These are phyloP conservation scores for Tricholoma furcatifolium DNA, from an alignment of 768 basidiomycete species.

Conservation along the genomic window DNA sequence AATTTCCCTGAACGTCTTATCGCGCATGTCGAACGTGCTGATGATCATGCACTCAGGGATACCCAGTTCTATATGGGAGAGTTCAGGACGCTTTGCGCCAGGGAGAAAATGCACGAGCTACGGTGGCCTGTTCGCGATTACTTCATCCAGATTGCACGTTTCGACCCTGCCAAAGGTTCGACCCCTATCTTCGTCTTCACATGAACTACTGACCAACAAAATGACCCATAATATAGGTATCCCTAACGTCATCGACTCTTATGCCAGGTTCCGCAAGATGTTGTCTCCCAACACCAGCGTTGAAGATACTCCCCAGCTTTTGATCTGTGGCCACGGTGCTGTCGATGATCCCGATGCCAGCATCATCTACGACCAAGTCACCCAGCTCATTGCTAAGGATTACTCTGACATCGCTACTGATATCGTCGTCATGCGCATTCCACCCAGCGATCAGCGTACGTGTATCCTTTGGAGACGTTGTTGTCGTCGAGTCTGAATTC, in stretches of 20 bases:
- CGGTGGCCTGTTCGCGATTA: constrained; percentile 83
- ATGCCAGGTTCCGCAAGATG: constrained; percentile 75
- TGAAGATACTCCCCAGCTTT: constrained; percentile 67
- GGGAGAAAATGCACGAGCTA: constrained; percentile 80
- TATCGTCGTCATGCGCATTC: constrained; percentile 76
- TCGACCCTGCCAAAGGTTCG: constrained; percentile 72
- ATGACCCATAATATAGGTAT: constrained; percentile 54
- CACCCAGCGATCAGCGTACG: constrained; percentile 82
- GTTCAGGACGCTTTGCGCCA: constrained; percentile 72
- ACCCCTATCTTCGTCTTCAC: neutral
- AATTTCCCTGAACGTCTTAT: neutral
- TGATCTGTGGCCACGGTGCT: constrained; percentile 88
- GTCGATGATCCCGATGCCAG: constrained; percentile 96
- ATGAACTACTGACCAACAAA: neutral
- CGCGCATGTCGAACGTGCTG: neutral
- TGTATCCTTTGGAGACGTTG: constrained; percentile 11
- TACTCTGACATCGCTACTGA: constrained; percentile 57
- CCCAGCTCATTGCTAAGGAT: constrained; percentile 55
- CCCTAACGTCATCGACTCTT: constrained; percentile 84
- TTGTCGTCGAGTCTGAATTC: neutral
- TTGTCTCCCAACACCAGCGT: constrained; percentile 44
- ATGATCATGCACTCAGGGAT: constrained; percentile 42
- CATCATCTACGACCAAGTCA: constrained; percentile 83
- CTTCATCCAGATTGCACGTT: constrained; percentile 89
- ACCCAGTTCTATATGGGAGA: constrained; percentile 89